Evolutionary conservation across 371 early-diverging fungal genomes (phyloP).

Genomic region (Lichtheimia ornata): DNA sequence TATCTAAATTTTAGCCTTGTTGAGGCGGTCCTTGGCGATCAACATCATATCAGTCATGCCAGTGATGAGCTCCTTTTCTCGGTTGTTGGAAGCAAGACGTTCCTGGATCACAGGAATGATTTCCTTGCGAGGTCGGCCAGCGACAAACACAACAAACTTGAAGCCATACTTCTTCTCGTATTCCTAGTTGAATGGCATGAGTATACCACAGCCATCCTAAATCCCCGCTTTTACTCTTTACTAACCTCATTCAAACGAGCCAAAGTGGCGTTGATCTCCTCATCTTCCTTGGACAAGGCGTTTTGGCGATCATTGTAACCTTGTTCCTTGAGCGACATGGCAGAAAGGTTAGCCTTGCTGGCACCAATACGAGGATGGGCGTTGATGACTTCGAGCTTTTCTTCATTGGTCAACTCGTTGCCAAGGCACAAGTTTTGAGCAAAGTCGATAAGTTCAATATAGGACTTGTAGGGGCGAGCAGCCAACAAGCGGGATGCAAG

Average conservation of each 20-base stretch:
- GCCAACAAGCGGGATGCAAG: conserved; percentile 71
- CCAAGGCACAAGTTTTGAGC: conserved; percentile 54
- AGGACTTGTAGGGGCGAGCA: conserved; percentile 69
- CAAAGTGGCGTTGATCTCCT: conserved; percentile 34
- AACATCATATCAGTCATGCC: conserved; percentile 75
- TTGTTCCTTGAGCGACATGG: conserved; percentile 76
- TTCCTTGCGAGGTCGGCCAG: conserved; percentile 70
- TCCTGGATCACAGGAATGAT: conserved; percentile 76
- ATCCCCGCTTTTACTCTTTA: conserved; percentile 15
- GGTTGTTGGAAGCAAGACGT: conserved; percentile 52
- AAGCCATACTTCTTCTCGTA: conserved; percentile 88
- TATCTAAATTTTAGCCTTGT: conserved; percentile 39
- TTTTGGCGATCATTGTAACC: conserved; percentile 47
- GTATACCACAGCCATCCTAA: background rate
- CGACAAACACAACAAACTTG: conserved; percentile 90
- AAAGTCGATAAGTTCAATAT: conserved; percentile 63
- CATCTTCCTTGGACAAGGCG: conserved; percentile 35
- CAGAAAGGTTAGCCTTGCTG: conserved; percentile 66
- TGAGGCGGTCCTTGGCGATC: conserved; percentile 78
- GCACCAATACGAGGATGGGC: conserved; percentile 94
- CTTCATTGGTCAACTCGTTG: conserved; percentile 52
- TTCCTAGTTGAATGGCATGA: conserved; percentile 22
- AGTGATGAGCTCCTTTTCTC: conserved; percentile 59
- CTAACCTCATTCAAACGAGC: conserved; percentile 67
- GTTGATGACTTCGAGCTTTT: conserved; percentile 75